A percentile compares a stretch with the other conserved stretches of the same genome.
Evolutionary conservation across 1,284 basidiomycete species (phyloP).

Genomic region (Puccinia polysora): DNA sequence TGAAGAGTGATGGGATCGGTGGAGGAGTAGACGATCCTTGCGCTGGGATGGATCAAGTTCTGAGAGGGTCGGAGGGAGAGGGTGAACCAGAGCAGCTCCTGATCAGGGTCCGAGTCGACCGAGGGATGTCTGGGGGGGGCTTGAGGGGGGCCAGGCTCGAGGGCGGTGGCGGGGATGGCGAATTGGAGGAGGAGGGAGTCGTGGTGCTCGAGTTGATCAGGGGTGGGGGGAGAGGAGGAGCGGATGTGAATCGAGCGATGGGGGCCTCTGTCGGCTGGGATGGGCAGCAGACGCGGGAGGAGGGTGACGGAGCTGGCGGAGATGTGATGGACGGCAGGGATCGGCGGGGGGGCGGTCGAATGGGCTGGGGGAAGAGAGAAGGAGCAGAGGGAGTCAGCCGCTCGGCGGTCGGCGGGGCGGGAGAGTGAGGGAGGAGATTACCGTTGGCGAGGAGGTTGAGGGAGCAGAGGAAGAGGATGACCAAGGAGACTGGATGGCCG

Average conservation of each 20-base stretch:
- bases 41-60: slow-evolving; percentile 47
- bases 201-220: slow-evolving; percentile 2
- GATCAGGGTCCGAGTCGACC: slow-evolving; percentile 6
- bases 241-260: background rate
- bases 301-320: background rate
- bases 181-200: slow-evolving; percentile 16
- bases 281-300: background rate
- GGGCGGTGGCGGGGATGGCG: background rate
- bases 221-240: background rate
- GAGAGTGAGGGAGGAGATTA: slow-evolving; percentile 51
- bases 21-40: slow-evolving; percentile 46
- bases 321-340: slow-evolving; percentile 5
- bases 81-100: slow-evolving; percentile 40
- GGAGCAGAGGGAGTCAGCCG: slow-evolving; percentile 60
- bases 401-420: slow-evolving; percentile 55
- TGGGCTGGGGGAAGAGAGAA: background rate
- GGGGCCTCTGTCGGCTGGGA: background rate
- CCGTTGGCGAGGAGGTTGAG: slow-evolving; percentile 61
- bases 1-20: slow-evolving; percentile 34
- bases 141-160: background rate
- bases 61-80: slow-evolving; percentile 47
- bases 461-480: slow-evolving; percentile 70
- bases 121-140: slow-evolving; percentile 47
- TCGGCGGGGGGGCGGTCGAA: background rate
- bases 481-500: slow-evolving; percentile 66